Percentiles rank a stretch among this genome's conserved stretches.
Evolutionary conservation across 495 filamentous ascomycete species (phyloP).

Genomic region (Penicillium waksmanii): DNA sequence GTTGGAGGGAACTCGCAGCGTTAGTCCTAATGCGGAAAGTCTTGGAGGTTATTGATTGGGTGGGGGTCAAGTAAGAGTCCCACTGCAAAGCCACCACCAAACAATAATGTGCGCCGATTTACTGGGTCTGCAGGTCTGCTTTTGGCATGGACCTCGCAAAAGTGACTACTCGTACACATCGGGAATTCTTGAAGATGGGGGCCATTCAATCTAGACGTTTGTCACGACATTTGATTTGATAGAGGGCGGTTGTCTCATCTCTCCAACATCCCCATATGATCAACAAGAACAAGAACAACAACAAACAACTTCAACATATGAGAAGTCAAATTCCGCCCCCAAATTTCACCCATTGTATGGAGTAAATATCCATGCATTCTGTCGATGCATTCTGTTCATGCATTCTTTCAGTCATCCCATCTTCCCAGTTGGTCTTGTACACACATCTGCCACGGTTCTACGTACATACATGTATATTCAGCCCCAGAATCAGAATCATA

Average conservation of each 20-base stretch:
- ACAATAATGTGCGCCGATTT: not conserved
- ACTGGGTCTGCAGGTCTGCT: not conserved
- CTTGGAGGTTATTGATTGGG: not conserved
- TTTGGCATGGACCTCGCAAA: not conserved
- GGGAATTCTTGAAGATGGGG: too few relatives aligned
- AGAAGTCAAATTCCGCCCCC: not conserved
- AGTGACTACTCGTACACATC: too few relatives aligned
- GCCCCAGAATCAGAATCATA: not conserved
- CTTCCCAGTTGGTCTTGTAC: not conserved
- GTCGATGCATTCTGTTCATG: too few relatives aligned
- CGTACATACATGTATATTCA: not conserved
- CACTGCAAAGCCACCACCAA: slow-evolving; percentile 9
- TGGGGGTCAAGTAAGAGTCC: not conserved
- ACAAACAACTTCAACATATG: too few relatives aligned
- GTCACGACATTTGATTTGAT: not conserved
- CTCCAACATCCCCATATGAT: slow-evolving; percentile 1
- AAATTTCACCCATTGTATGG: not conserved
- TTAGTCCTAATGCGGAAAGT: not conserved
- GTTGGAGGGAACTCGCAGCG: not conserved
- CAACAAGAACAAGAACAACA: not conserved
- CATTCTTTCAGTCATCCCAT: too few relatives aligned
- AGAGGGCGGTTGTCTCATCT: not conserved
- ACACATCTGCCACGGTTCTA: not conserved
- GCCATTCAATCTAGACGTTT: not conserved
- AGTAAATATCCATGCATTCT: too few relatives aligned